A percentile compares a stretch with the other conserved stretches of the same genome.
Evolutionary conservation across 2,329 filamentous ascomycete genomes (phyloP).

Genomic region (Fusarium buxicola): DNA sequence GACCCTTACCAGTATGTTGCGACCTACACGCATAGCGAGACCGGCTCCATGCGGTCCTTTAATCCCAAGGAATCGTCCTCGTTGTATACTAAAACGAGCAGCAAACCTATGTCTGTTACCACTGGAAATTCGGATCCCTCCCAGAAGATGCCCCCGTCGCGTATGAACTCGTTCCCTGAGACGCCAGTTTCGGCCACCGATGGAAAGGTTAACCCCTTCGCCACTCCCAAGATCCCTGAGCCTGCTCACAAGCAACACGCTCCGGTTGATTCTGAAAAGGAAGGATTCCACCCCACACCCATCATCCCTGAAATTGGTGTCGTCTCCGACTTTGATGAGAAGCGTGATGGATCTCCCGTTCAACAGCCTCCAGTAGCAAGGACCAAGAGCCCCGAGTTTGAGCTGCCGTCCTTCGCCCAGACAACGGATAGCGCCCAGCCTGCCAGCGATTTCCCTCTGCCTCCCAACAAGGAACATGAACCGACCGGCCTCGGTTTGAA

Average conservation of each 20-base stretch:
- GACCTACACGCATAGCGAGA: slow-evolving; percentile 68
- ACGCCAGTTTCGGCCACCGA: slow-evolving; percentile 50
- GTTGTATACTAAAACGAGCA: slow-evolving; percentile 58
- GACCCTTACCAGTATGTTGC: slow-evolving; percentile 83
- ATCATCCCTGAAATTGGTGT: slow-evolving; percentile 56
- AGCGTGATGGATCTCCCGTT: slow-evolving; percentile 44
- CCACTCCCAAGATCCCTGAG: slow-evolving; percentile 49
- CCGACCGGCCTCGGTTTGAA: slow-evolving; percentile 50
- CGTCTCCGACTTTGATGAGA: slow-evolving; percentile 48
- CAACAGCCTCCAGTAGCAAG: slow-evolving; percentile 47
- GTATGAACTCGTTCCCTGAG: slow-evolving; percentile 59
- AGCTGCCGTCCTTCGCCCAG: slow-evolving; percentile 34
- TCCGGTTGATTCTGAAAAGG: slow-evolving; percentile 41
- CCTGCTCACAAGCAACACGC: slow-evolving; percentile 43
- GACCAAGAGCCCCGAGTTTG: slow-evolving; percentile 47
- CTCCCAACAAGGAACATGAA: slow-evolving; percentile 45
- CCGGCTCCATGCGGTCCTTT: slow-evolving; percentile 66
- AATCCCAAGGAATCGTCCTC: slow-evolving; percentile 58
- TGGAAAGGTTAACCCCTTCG: slow-evolving; percentile 52
- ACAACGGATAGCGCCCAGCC: slow-evolving; percentile 26
- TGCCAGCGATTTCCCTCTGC: slow-evolving; percentile 40
- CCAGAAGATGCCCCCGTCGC: slow-evolving; percentile 48
- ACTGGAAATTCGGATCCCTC: slow-evolving; percentile 39
- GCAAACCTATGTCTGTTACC: slow-evolving; percentile 49
- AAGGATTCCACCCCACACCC: slow-evolving; percentile 48